Percentiles rank a stretch among this genome's conserved stretches.
Conservation (phyloP, 2,329 filamentous ascomycete species). For the Claviceps quebecensis region DNA sequence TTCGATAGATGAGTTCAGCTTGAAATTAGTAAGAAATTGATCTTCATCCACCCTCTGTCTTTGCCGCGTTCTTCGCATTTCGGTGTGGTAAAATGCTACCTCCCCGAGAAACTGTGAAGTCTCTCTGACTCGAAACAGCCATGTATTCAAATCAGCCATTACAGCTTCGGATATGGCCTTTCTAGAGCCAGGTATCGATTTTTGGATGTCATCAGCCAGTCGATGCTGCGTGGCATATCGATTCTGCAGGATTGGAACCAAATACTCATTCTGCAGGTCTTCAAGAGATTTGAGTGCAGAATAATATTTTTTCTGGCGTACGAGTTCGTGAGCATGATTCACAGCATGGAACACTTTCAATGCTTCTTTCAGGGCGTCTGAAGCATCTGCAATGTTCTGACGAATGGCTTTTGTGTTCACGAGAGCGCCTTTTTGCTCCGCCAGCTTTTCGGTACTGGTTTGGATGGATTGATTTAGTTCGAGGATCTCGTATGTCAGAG, state of each 20-base stretch:
- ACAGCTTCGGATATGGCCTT: slow-evolving; percentile 91
- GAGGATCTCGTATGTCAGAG: slow-evolving; percentile 79
- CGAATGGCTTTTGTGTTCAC: slow-evolving; percentile 85
- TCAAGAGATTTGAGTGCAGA: slow-evolving; percentile 85
- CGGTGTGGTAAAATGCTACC: slow-evolving; percentile 91
- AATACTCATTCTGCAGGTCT: slow-evolving; percentile 89
- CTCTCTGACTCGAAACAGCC: slow-evolving; percentile 88
- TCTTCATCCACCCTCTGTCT: slow-evolving; percentile 69
- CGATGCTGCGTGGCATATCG: slow-evolving; percentile 91
- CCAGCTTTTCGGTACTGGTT: slow-evolving; percentile 82
- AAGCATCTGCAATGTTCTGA: slow-evolving; percentile 91
- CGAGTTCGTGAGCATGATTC: slow-evolving; percentile 84
- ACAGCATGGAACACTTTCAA: slow-evolving; percentile 83
- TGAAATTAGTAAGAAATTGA: slow-evolving; percentile 66
- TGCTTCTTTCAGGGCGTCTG: slow-evolving; percentile 76
- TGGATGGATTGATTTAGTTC: slow-evolving; percentile 91
- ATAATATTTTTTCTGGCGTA: slow-evolving; percentile 90
- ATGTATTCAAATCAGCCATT: slow-evolving; percentile 93
- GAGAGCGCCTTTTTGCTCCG: slow-evolving; percentile 83
- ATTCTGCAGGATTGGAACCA: slow-evolving; percentile 55
- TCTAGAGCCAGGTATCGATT: slow-evolving; percentile 84
- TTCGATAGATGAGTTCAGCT: slow-evolving; percentile 89
- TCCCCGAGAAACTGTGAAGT: slow-evolving; percentile 93
- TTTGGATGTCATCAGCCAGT: slow-evolving; percentile 89
- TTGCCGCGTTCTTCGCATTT: slow-evolving; percentile 69